Conservation (phyloP, 2,329 filamentous ascomycete species). For the Diplodia mutila region DNA sequence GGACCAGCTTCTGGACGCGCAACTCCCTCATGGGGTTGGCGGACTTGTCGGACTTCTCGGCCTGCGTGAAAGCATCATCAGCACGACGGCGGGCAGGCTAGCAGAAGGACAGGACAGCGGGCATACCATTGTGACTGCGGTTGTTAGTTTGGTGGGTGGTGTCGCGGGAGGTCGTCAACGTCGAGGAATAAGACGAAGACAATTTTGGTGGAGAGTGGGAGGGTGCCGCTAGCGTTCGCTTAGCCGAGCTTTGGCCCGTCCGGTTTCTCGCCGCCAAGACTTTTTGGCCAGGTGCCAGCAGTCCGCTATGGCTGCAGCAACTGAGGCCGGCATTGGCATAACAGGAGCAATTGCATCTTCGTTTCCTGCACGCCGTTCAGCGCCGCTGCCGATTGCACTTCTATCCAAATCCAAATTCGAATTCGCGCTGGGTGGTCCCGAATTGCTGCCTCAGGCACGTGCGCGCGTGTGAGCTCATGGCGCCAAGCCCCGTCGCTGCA, state of each 20-base stretch:
- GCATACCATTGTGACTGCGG: constrained; percentile 46
- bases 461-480: constrained; percentile 3
- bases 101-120: neutral
- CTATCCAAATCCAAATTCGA: neutral
- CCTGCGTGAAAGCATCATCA: constrained; percentile 36
- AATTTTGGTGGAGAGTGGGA: constrained; percentile 28
- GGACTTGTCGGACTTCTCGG: constrained; percentile 68
- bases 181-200: constrained; percentile 24
- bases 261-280: constrained; percentile 19
- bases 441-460: constrained; percentile 17
- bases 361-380: neutral
- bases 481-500: constrained; percentile 23
- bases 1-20: constrained; percentile 98
- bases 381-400: neutral
- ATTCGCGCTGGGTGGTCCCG: neutral
- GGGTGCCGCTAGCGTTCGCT: constrained; percentile 26
- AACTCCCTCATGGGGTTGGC: constrained; percentile 99
- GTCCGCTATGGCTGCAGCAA: neutral
- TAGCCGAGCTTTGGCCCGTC: constrained; percentile 23
- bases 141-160: constrained; percentile 38
- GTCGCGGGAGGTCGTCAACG: constrained; percentile 36
- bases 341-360: neutral
- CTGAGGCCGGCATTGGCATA: neutral
- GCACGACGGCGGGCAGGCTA: constrained; percentile 25
- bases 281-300: neutral